phyloP scores from a whole-genome alignment of 208 protist genomes.

The Phytomonas francai region DNA sequence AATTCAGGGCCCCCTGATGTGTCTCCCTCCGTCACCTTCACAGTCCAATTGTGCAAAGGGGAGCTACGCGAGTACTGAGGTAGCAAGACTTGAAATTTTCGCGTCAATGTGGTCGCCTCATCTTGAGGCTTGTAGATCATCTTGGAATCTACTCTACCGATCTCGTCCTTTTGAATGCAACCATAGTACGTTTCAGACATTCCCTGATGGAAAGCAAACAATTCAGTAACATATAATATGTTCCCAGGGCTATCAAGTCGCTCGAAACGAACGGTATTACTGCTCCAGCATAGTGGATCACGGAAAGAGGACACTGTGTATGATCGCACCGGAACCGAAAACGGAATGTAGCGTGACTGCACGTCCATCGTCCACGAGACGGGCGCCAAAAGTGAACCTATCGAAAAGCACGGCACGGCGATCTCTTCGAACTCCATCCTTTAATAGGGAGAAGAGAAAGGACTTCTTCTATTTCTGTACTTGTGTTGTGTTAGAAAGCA shows the following conservation, averaged over 20 bases:
- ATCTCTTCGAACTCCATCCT: conserved; percentile 33
- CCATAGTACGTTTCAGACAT: background rate
- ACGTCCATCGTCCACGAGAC: conserved; percentile 44
- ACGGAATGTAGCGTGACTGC: conserved; percentile 29
- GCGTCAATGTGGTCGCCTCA: background rate
- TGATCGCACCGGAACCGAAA: conserved; percentile 11
- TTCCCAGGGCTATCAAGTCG: conserved; percentile 17
- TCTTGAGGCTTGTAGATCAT: background rate
- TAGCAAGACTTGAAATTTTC: background rate
- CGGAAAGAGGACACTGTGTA: background rate
- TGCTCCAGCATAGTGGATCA: conserved; percentile 12
- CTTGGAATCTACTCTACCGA: background rate
- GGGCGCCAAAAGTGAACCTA: conserved; percentile 40
- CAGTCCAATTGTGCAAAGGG: background rate
- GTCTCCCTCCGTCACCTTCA: background rate
- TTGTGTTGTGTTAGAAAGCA: background rate
- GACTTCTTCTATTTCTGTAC: background rate
- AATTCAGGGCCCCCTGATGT: background rate
- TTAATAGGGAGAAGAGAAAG: conserved; percentile 2
- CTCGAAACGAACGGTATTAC: conserved; percentile 47
- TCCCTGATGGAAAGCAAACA: conserved; percentile 28
- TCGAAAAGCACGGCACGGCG: conserved; percentile 33
- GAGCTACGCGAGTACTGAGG: background rate
- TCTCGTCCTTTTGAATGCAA: background rate
- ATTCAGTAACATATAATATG: conserved; percentile 44